Base-by-base conservation (phyloP, 1,284 basidiomycete species). In the Schizophyllum amplum region DNA sequence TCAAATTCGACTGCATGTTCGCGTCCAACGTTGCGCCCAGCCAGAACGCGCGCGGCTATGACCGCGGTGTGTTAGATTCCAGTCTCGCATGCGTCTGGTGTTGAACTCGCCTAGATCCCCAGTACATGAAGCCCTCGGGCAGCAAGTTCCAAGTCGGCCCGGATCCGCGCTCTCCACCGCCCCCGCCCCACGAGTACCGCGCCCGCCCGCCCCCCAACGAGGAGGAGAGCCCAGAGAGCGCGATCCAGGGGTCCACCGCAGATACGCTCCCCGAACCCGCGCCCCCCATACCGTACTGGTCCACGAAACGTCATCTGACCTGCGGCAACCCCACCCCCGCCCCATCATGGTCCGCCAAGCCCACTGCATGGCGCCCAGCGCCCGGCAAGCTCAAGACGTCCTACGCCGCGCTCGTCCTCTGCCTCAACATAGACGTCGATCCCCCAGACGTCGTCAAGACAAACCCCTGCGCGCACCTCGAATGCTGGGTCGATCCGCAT, bases 371-470 rank as follows among this genome's bases (percentile, higher is more conserved):
- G 93, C 84, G 89, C 53, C 79, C 87, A 7, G 81, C 84, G 0
- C 84, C 87, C 17, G 90, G 84, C 61, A 92, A 90, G 69, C 83
- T 92, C 59, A 95, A 92, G 74, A 98, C 95, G 0, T 87, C 92
- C 24, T 89, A 93, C 51, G 96, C 93, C 1, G 92, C 91, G 0
- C 80, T 99, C n/a, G 91, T 98, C 15, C 80, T 98, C 61, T 99
- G 96, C 68, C 79, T 99, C 50, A 98, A 99, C 73, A 92, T 99
- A 67, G 95, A 97, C 57, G 94, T 98, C 48, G 96, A 99, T 67
- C 96, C 96, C 17, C 96, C 96, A 58, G 96, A 99, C 67, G 80
- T 98, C 53, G 90, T 98, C 73, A 99, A 98, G 78, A 98, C 97
- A 7, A 92, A 90, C 63, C 97, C 96, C 1, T 98, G 94, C 67